Base-by-base conservation (phyloP, 108 stramenopile genomes). In the Nannochloropsis salina region DNA sequence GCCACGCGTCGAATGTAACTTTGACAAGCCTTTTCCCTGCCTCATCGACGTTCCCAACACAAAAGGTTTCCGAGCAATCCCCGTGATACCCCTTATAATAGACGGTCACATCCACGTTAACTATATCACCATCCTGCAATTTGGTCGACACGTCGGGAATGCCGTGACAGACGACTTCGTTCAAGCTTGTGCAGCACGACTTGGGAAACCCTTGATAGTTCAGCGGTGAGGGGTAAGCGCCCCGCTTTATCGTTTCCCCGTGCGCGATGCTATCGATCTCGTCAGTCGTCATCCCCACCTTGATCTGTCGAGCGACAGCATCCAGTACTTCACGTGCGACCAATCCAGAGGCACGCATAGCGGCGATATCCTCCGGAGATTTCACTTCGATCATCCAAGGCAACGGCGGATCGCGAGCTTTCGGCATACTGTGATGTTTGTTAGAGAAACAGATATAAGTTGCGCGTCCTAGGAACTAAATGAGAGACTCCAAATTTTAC, bases 181-280 rank as follows among this genome's bases (percentile, higher is more conserved):
- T 89, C 61, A 91, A 21, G 42, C 87, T 88, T 20, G 91, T 91
- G 80, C 91, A 91, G 90, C 90, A 91, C 80, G 83, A 84, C 92
- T 99, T 99, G 20, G 98, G 98, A 90, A 98, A 99, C 44, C 96
- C 94, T 51, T 95, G 95, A 90, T 99, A 99, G 90, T 98, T 98
- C 61, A 99, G 88, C 10, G 99, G 98, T 20, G 95, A 94, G 10
- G 98, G 98, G 91, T 99, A 99, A 42, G 96, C 96, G 41, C 92
- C 93, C 44, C 96, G 88, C 84, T 95, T 96, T 81, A 99, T 90
- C 44, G 88, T 92, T 10, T 93, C 96, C 20, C 93, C 93, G 90
- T 99, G 98, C 20, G 97, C 98, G 10, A 94, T 86, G 42, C 89
- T 86, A 92, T 99, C 99, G 87, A 99, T 96, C 44, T 95, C 96